Evolutionary conservation across 2,329 filamentous ascomycete genomes (phyloP), one percentile per base, ranked within the genome.

Genomic region (Blastomyces percursus): DNA sequence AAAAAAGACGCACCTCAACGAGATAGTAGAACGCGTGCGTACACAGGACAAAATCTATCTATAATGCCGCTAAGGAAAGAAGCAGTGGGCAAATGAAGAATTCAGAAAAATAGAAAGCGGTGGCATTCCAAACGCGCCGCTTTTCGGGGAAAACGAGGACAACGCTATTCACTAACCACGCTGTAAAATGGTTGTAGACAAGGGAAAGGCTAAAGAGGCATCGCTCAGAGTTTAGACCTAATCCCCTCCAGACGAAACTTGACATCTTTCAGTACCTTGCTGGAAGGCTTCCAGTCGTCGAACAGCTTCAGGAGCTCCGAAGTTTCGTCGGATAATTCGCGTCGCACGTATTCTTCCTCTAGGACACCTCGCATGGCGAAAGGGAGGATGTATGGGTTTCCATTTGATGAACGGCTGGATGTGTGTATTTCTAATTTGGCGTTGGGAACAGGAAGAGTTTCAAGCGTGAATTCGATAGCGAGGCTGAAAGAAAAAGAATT

Each of bases 301-400:
- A 97, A 99, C 74, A 96, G 86, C 64, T 80, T 81, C n/a, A 99
- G 78, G 59, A 99, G 75, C 70, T 91, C 84, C 64, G 84, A 83
- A 7, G 90, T 91, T 76, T 99, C 94, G 1, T 81, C 77, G 40
- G 84, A 84, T 21, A 96, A 77, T 71, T 95, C 89, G 27, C 85
- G 89, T 73, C 89, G 91, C 30, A 97, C 93, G 70, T 91, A 86
- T 21, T 94, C 88, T 73, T 99, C 94, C 72, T 97, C 94, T 2
- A 99, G 77, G 63, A 99, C 78, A 0, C 94, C 94, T 8, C 94
- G 85, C 86, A 99, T 94, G 44, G 94, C 93, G 87, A 95, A 99
- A 0, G 94, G 94, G 16, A 99, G 79, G 62, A 94, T 87, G 71
- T 93, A 97, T 0, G 93, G 93, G 70, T 96, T 97, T 19, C 86